phyloP scores from a whole-genome alignment of 441 rosid species.

The Populus tomentosa region DNA sequence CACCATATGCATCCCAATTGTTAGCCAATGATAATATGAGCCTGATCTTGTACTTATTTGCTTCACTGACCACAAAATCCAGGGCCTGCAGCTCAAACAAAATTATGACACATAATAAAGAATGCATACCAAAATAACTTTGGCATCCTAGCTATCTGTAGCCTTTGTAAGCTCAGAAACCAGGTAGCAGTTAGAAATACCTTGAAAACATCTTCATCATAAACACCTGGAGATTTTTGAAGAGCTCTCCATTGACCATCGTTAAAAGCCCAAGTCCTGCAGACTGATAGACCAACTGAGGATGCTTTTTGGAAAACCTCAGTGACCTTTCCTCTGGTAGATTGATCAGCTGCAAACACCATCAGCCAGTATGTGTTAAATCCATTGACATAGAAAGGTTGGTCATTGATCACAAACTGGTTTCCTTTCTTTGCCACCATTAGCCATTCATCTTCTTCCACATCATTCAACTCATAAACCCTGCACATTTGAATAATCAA shows the following conservation, averaged over 20 bases:
- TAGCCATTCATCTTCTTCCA: constrained; percentile 61
- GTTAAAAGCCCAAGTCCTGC: constrained; percentile 96
- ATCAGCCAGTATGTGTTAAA: constrained; percentile 97
- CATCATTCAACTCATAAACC: constrained; percentile 21
- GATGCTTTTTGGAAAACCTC: constrained; percentile 83
- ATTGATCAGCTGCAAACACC: constrained; percentile 83
- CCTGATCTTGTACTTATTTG: constrained; percentile 81
- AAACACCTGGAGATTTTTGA: constrained; percentile 77
- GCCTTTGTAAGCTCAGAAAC: constrained; percentile 7
- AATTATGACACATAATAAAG: neutral
- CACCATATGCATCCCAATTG: constrained; percentile 96
- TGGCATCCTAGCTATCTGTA: neutral
- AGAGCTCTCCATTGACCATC: constrained; percentile 96
- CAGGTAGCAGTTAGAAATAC: constrained; percentile 26
- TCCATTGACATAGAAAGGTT: constrained; percentile 87
- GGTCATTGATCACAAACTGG: constrained; percentile 62
- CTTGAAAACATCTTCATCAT: constrained; percentile 89
- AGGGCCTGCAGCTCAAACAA: constrained; percentile 41
- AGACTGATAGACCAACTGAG: constrained; percentile 76
- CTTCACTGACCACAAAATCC: constrained; percentile 93
- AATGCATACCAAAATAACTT: neutral
- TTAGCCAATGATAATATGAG: constrained; percentile 71
- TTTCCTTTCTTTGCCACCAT: constrained; percentile 74
- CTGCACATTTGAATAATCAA: constrained; percentile 6
- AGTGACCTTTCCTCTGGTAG: constrained; percentile 78